phyloP scores from a whole-genome alignment of 2,329 filamentous ascomycete species.

The Calonectria crousiana region DNA sequence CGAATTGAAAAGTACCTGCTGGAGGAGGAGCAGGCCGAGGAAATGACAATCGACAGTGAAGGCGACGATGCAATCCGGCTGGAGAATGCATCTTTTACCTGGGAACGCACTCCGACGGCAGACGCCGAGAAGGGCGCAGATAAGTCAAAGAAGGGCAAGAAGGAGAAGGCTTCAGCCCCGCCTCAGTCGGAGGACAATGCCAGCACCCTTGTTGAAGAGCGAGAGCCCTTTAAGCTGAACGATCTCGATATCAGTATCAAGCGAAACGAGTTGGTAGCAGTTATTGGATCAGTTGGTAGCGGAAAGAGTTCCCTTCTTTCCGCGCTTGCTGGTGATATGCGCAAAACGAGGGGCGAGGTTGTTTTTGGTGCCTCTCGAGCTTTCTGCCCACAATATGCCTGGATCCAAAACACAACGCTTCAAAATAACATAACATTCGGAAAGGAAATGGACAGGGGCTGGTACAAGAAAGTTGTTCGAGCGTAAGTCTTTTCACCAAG shows the following conservation, averaged over 20 bases:
- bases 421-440: conserved; percentile 93
- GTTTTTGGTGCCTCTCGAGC: conserved; percentile 83
- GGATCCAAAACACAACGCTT: conserved; percentile 94
- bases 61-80: conserved; percentile 79
- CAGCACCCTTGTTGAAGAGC: conserved; percentile 68
- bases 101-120: conserved; percentile 77
- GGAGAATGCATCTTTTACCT: conserved; percentile 82
- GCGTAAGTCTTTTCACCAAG: conserved; percentile 63
- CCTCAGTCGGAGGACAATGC: conserved; percentile 58
- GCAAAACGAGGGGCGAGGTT: conserved; percentile 80
- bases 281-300: conserved; percentile 90
- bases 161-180: conserved; percentile 35
- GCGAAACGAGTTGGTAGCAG: conserved; percentile 81
- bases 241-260: conserved; percentile 76
- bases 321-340: conserved; percentile 94
- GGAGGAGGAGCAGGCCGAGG: conserved; percentile 86
- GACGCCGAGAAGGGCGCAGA: conserved; percentile 58
- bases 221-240: conserved; percentile 79
- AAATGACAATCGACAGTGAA: conserved; percentile 67
- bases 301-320: conserved; percentile 92
- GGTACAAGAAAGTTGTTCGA: conserved; percentile 88
- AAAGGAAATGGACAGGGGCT: conserved; percentile 77
- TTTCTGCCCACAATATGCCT: conserved; percentile 96
- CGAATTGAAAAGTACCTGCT: conserved; percentile 91
- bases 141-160: conserved; percentile 61